phyloP scores from a whole-genome alignment of 2,329 filamentous ascomycete genomes.

The Bertia moriformis region DNA sequence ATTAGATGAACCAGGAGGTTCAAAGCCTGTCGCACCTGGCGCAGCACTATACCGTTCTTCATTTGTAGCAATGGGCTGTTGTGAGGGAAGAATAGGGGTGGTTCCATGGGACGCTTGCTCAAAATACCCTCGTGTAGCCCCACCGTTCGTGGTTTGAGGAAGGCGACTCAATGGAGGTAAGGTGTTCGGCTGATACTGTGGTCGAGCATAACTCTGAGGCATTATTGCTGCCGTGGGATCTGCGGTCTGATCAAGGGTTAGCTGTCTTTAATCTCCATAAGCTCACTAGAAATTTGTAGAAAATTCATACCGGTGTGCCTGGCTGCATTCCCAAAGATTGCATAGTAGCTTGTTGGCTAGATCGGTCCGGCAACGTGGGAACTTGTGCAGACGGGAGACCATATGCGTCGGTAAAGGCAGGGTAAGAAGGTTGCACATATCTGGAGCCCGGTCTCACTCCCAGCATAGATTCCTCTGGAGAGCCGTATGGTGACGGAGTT shows the following conservation, averaged over 20 bases:
- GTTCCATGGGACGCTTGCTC: constrained; percentile 14
- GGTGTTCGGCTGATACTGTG: constrained; percentile 13
- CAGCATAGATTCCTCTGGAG: constrained; percentile 7
- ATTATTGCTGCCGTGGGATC: constrained; percentile 19
- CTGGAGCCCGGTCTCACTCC: constrained; percentile 7
- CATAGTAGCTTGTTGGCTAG: constrained; percentile 18
- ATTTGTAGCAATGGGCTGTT: constrained; percentile 13
- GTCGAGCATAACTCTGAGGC: constrained; percentile 16
- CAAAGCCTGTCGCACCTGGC: constrained; percentile 11
- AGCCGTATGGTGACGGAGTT: constrained; percentile 7
- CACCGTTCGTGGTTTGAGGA: constrained; percentile 13
- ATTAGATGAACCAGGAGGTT: constrained; percentile 14
- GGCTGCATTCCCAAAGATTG: constrained; percentile 16
- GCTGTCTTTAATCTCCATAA: constrained; percentile 13
- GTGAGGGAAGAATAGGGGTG: constrained; percentile 18
- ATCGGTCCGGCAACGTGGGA: constrained; percentile 17
- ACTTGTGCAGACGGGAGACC: constrained; percentile 16
- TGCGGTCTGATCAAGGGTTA: constrained; percentile 12
- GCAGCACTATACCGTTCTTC: constrained; percentile 14
- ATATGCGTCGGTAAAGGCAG: constrained; percentile 7
- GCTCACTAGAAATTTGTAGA: constrained; percentile 9
- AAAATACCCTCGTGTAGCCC: constrained; percentile 13
- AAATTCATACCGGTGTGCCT: constrained; percentile 18
- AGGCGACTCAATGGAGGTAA: constrained; percentile 17
- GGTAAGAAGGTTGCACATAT: constrained; percentile 4